Evolutionary conservation across 306 rosid genomes (phyloP), one percentile per base, ranked within the genome.

Genomic region (Fragaria vesca): DNA sequence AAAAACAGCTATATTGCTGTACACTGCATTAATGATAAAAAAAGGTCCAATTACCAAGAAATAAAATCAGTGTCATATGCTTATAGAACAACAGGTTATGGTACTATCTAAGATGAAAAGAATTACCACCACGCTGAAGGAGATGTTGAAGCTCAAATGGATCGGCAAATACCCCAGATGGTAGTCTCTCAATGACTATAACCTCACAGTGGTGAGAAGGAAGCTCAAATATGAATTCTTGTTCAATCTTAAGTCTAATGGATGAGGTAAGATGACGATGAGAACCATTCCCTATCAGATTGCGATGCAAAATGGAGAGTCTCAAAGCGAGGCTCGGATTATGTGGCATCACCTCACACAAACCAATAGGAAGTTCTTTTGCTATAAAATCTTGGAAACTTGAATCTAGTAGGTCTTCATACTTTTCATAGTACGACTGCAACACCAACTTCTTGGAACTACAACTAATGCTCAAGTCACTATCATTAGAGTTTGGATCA

Each of bases 101-200:
- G 5, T 34, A 77, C 36, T 47, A 58, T 40, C 36, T 80, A 47
- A 45, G 73, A 28, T 34, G 30, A 58, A 54, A 69, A 21, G 71
- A 82, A 4, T 77, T 87, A 94, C 98, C 93, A 36, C 90, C 90
- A 72, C 83, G 92, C 78, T 88, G 92, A 82, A 82, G 88, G 79
- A 94, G 97, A 85, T 84, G 93, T 61, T 89, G 88, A 73, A 94
- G 86, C 78, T 94, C 98, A 75, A 90, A 94, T 28, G 97, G 97
- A 82, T 94, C 97, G 4, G 97, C 89, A 76, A 92, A 90, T 76
- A 89, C 91, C 65, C 95, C 98, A 18, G 82, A 77, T 54, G 97
- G 90, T 43, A 94, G 86, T 68, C 89, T 91, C 85, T 94, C 98
- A 57, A 94, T 65, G 52, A 87, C 28, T 61, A 94, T 84, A 66